A percentile compares a stretch with the other conserved stretches of the same genome.
Evolutionary conservation across 352 stramenopile species (phyloP).

Genomic region (Globisporangium echinulatum): DNA sequence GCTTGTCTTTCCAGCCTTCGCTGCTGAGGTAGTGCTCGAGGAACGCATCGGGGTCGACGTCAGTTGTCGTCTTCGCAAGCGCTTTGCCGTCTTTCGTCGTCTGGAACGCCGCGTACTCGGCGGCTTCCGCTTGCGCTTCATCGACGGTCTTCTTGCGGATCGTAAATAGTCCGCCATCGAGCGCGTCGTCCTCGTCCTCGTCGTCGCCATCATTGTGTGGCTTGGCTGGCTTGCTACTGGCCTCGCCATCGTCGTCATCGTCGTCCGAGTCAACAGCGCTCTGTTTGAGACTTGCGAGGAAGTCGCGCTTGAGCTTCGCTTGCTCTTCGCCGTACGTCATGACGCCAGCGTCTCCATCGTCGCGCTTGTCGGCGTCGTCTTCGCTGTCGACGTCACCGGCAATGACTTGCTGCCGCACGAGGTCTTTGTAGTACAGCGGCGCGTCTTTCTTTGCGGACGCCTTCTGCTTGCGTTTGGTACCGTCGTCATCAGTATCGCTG

Average conservation of each 20-base stretch:
- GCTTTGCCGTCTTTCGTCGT: conserved; percentile 60
- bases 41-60: conserved; percentile 71
- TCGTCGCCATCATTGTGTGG: background rate
- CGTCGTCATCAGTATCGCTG: conserved; percentile 19
- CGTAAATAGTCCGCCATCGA: conserved; percentile 68
- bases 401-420: conserved; percentile 93
- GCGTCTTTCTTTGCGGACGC: conserved; percentile 25
- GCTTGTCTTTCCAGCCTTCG: conserved; percentile 83
- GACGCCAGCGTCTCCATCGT: conserved; percentile 17
- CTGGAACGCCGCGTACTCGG: conserved; percentile 55
- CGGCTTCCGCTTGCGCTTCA: conserved; percentile 60
- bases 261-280: conserved; percentile 20
- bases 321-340: conserved; percentile 70
- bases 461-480: conserved; percentile 19
- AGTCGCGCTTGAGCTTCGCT: conserved; percentile 55
- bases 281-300: conserved; percentile 44
- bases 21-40: conserved; percentile 73
- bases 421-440: conserved; percentile 92
- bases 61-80: conserved; percentile 33
- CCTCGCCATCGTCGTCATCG: conserved; percentile 28
- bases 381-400: conserved; percentile 64
- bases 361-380: conserved; percentile 58
- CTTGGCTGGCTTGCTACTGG: conserved; percentile 15
- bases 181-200: conserved; percentile 64
- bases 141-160: conserved; percentile 58